phyloP scores from a whole-genome alignment of 2,329 filamentous ascomycete species.

The Ophiostoma himal-ulmi region DNA sequence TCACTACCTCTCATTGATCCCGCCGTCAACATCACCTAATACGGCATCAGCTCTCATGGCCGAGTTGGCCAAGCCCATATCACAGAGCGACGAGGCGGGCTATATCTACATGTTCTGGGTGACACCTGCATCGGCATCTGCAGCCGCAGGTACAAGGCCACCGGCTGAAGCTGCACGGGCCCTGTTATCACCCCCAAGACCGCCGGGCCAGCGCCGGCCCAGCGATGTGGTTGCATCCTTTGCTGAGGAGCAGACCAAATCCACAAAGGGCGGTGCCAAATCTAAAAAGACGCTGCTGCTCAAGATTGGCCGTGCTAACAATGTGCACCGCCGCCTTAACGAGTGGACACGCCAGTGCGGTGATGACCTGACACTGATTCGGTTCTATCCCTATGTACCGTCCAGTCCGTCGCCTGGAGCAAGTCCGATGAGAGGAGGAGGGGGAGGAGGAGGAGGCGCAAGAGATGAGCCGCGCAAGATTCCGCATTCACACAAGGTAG shows the following conservation, averaged over 20 bases:
- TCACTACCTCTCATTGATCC: slow-evolving; percentile 62
- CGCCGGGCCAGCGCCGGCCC: slow-evolving; percentile 40
- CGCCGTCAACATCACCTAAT: slow-evolving; percentile 57
- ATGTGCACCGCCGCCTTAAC: slow-evolving; percentile 84
- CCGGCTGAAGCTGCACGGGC: slow-evolving; percentile 55
- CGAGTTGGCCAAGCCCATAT: slow-evolving; percentile 71
- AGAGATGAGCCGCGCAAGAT: slow-evolving; percentile 56
- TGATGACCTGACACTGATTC: slow-evolving; percentile 77
- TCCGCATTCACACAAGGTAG: slow-evolving; percentile 79
- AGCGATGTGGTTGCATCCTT: slow-evolving; percentile 53
- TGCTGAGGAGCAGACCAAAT: slow-evolving; percentile 32
- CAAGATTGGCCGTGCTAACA: slow-evolving; percentile 64
- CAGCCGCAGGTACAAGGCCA: slow-evolving; percentile 48
- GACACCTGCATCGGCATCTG: slow-evolving; percentile 57
- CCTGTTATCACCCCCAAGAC: slow-evolving; percentile 48
- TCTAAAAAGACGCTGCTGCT: slow-evolving; percentile 38
- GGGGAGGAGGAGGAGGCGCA: neutral
- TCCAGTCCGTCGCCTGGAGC: slow-evolving; percentile 29
- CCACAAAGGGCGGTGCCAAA: neutral
- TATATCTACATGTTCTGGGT: slow-evolving; percentile 99
- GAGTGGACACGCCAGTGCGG: slow-evolving; percentile 94
- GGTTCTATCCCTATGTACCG: slow-evolving; percentile 81
- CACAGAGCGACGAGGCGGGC: slow-evolving; percentile 68
- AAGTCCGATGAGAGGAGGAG: neutral
- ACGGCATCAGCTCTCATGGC: slow-evolving; percentile 65